Conservation (phyloP, 106 monocot genomes). For the Allium fistulosum region DNA sequence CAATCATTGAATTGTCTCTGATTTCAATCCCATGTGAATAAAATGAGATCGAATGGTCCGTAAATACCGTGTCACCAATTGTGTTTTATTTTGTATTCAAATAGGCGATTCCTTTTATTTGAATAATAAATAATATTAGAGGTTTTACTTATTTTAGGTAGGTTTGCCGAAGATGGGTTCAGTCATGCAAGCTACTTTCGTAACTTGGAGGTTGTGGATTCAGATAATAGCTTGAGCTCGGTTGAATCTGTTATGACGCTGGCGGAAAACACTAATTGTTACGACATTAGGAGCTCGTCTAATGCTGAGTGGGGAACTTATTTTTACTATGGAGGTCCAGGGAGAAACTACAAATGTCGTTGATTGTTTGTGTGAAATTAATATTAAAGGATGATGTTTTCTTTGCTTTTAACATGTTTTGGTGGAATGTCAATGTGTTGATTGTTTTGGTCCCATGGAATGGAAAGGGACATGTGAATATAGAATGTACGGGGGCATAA, state of each 20-base stretch:
- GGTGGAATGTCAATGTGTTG: constrained; percentile 1
- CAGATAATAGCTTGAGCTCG: constrained; percentile 73
- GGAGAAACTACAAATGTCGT: constrained; percentile 63
- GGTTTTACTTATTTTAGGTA: too few species aligned
- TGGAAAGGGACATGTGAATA: too few species aligned
- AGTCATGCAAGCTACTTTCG: constrained; percentile 75
- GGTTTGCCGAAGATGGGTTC: constrained; percentile 72
- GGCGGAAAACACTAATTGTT: constrained; percentile 81
- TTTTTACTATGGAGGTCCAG: constrained; percentile 96
- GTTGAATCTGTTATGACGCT: constrained; percentile 53
- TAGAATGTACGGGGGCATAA: too few species aligned
- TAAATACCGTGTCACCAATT: too few species aligned
- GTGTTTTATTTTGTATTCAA: too few species aligned
- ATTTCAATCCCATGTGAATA: too few species aligned
- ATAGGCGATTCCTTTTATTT: too few species aligned
- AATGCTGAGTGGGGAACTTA: constrained; percentile 69
- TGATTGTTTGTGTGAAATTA: constrained; percentile 7
- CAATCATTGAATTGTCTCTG: too few species aligned
- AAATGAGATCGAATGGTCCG: too few species aligned
- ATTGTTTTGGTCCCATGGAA: constrained; percentile 1
- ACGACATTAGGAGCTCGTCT: constrained; percentile 63
- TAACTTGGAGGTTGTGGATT: constrained; percentile 80
- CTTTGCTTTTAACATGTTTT: neutral
- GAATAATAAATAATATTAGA: too few species aligned
- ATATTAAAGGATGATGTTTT: neutral